Conservation (phyloP, 371 early-diverging fungal genomes). For the Circinella umbellata region DNA sequence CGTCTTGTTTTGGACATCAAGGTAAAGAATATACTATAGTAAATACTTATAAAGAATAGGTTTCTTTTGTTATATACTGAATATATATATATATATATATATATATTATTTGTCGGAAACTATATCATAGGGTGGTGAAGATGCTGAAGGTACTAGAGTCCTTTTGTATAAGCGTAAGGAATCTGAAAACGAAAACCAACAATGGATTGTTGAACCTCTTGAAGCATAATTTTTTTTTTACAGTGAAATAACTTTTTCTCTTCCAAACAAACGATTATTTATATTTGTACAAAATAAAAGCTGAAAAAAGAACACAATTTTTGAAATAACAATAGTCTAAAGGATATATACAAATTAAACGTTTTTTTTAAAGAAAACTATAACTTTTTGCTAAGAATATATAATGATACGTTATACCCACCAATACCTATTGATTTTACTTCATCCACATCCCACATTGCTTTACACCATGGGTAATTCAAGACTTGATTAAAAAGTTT, state of each 20-base stretch:
- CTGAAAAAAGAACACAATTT: not conserved
- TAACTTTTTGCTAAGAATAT: conserved; percentile 25
- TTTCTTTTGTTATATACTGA: too few relatives aligned
- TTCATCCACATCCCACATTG: conserved; percentile 32
- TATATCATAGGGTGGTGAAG: conserved; percentile 14
- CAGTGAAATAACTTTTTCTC: too few relatives aligned
- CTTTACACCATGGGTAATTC: conserved; percentile 40
- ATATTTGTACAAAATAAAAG: too few relatives aligned
- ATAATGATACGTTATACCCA: conserved; percentile 43
- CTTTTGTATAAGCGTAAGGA: conserved; percentile 23
- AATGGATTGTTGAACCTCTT: conserved; percentile 22
- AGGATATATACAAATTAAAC: too few relatives aligned
- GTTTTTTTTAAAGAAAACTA: not conserved
- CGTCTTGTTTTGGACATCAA: conserved; percentile 45
- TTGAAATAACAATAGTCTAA: not conserved
- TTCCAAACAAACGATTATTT: too few relatives aligned
- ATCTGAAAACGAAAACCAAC: conserved; percentile 17
- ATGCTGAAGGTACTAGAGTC: conserved; percentile 14
- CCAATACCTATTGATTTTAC: conserved; percentile 42
- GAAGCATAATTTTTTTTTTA: conserved; percentile 8
- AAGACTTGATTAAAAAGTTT: conserved; percentile 45
- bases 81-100: not conserved
- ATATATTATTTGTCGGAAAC: not conserved
- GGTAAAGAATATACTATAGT: conserved; percentile 17
- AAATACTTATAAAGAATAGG: not conserved